phyloP scores from a whole-genome alignment of 208 protist species.

The Leishmania braziliensis region DNA sequence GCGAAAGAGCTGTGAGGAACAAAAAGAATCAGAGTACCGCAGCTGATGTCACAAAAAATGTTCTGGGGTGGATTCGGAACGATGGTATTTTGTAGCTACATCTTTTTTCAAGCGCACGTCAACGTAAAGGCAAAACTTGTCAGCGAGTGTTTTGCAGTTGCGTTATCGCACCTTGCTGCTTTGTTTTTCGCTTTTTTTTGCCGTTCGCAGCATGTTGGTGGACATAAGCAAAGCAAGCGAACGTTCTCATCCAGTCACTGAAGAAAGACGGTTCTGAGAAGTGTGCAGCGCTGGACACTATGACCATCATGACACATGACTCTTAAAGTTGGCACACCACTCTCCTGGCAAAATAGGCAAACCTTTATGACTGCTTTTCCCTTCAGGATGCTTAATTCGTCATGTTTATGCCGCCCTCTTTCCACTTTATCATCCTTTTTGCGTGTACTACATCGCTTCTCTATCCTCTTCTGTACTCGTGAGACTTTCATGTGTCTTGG shows the following conservation, averaged over 20 bases:
- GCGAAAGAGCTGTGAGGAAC: constrained; percentile 52
- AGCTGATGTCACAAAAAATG: constrained; percentile 79
- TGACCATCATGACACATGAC: neutral
- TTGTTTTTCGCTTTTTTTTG: neutral
- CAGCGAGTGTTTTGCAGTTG: neutral
- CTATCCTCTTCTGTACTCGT: neutral
- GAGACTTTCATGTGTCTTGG: neutral
- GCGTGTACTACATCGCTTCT: neutral
- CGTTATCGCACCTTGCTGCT: neutral
- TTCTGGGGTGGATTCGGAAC: constrained; percentile 86
- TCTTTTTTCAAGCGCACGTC: neutral
- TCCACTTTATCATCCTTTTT: neutral
- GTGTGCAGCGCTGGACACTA: neutral
- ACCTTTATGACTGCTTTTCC: too few relatives aligned
- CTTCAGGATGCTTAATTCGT: neutral
- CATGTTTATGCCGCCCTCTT: neutral
- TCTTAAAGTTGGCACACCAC: neutral
- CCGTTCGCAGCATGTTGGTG: neutral
- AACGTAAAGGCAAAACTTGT: neutral
- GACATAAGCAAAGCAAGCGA: neutral
- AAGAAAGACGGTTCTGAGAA: neutral
- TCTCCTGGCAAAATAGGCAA: neutral
- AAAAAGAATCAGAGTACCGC: constrained; percentile 70
- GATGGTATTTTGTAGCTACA: constrained; percentile 24
- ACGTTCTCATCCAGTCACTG: neutral